Conservation (phyloP, 805 yeast genomes). For the Saturnispora saitoi region DNA sequence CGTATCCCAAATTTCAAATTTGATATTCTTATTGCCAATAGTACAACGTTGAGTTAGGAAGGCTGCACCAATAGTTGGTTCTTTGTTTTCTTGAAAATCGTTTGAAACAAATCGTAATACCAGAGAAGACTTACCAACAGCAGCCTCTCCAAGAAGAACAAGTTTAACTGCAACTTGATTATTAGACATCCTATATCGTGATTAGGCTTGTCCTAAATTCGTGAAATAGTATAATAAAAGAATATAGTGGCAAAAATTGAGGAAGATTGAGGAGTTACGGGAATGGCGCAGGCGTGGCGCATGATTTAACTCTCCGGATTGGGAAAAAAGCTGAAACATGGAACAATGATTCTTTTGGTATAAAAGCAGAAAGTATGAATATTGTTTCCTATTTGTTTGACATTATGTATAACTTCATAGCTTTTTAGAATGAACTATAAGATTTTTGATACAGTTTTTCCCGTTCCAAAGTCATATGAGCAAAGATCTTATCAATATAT, state of each 20-base stretch:
- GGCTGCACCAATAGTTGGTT: constrained; percentile 98
- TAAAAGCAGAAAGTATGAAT: too few relatives aligned
- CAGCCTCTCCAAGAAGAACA: constrained; percentile 93
- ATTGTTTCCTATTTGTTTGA: too few relatives aligned
- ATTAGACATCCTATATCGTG: constrained; percentile 14
- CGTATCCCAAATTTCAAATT: constrained; percentile 93
- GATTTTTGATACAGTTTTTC: constrained; percentile 4
- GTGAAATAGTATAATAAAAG: neutral
- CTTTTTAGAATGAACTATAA: neutral
- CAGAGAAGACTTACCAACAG: constrained; percentile 92
- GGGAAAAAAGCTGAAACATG: constrained; percentile 1
- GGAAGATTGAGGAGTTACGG: neutral
- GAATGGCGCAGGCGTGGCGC: constrained; percentile 6
- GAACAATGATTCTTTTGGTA: neutral
- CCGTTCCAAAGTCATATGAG: constrained; percentile 12
- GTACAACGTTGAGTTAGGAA: constrained; percentile 89
- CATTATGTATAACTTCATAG: too few relatives aligned
- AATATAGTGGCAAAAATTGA: neutral
- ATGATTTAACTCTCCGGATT: neutral
- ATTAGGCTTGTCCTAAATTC: neutral
- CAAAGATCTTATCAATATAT: constrained; percentile 37
- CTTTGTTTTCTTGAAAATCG: constrained; percentile 95
- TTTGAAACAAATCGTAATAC: constrained; percentile 89
- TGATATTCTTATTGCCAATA: constrained; percentile 76
- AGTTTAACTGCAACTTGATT: constrained; percentile 69